Evolutionary conservation across 192 early-diverging fungal genomes (phyloP).

Genomic region (Pilaira anomala): DNA sequence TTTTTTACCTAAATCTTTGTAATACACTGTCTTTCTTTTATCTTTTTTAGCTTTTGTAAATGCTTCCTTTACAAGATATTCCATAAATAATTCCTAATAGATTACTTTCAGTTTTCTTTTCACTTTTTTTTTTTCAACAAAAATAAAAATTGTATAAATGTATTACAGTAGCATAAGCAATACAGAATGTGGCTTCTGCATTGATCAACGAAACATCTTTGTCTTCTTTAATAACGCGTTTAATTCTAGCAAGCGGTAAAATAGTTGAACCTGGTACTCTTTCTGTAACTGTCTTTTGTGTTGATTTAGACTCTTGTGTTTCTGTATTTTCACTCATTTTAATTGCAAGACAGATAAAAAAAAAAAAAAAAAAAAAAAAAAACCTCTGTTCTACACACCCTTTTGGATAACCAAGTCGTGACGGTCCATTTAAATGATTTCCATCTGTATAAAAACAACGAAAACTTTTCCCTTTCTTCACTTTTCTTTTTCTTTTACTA

Average conservation of each 20-base stretch:
- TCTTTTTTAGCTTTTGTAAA: constrained; percentile 58
- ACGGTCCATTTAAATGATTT: too few relatives aligned
- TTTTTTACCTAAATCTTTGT: constrained; percentile 63
- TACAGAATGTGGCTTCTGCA: constrained; percentile 63
- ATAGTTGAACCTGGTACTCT: constrained; percentile 45
- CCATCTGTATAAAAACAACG: too few relatives aligned
- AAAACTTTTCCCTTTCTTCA: too few relatives aligned
- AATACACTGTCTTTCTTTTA: constrained; percentile 70
- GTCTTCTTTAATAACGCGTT: constrained; percentile 74
- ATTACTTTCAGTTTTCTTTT: too few relatives aligned
- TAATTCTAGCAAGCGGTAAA: constrained; percentile 64
- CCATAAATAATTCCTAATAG: constrained; percentile 72
- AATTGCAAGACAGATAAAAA: background rate
- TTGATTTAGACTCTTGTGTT: background rate
- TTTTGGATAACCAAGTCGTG: too few relatives aligned
- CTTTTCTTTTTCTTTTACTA: too few relatives aligned
- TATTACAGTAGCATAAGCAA: constrained; percentile 61
- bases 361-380: background rate
- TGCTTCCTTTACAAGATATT: constrained; percentile 60
- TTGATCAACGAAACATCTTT: constrained; percentile 67
- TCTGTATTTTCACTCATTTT: background rate
- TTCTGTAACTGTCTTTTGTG: constrained; percentile 1
- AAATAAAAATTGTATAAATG: background rate
- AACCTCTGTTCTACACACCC: too few relatives aligned
- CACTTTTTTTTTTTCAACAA: background rate